These are phyloP conservation scores for Fragaria vesca DNA, from an alignment of 306 rosid genomes.

Conservation along the genomic window DNA sequence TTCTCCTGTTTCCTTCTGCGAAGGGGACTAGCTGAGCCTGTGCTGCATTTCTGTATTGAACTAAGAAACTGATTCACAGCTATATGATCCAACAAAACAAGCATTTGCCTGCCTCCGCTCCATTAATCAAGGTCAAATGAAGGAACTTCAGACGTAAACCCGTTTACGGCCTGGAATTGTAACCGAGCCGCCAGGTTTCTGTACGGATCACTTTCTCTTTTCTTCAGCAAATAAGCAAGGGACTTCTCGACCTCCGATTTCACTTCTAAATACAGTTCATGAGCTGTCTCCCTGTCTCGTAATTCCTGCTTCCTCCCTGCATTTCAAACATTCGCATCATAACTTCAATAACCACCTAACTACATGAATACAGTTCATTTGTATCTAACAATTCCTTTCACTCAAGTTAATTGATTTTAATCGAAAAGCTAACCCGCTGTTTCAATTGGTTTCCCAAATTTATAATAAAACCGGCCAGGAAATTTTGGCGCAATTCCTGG, in stretches of 20 bases:
- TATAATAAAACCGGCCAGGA: constrained; percentile 81
- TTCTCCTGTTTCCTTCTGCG: not conserved
- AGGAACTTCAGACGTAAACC: constrained; percentile 62
- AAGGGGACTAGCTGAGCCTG: not conserved
- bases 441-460: constrained; percentile 84
- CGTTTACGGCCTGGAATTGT: constrained; percentile 59
- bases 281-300: constrained; percentile 50
- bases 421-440: constrained; percentile 53
- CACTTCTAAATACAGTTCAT: constrained; percentile 63
- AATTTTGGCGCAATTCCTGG: constrained; percentile 75
- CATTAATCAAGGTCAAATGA: constrained; percentile 50
- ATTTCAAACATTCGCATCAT: constrained; percentile 19
- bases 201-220: constrained; percentile 73
- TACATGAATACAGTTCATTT: not conserved
- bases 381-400: not conserved
- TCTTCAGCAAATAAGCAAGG: constrained; percentile 63
- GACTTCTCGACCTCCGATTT: constrained; percentile 72
- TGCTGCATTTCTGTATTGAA: not conserved
- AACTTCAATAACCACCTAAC: not conserved
- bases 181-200: constrained; percentile 55
- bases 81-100: not conserved
- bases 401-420: not conserved
- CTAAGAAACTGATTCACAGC: not conserved
- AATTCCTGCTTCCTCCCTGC: constrained; percentile 65
- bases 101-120: not conserved